These are phyloP conservation scores for Aspergillus affinis DNA, from an alignment of 495 filamentous ascomycete genomes.

Conservation along the genomic window DNA sequence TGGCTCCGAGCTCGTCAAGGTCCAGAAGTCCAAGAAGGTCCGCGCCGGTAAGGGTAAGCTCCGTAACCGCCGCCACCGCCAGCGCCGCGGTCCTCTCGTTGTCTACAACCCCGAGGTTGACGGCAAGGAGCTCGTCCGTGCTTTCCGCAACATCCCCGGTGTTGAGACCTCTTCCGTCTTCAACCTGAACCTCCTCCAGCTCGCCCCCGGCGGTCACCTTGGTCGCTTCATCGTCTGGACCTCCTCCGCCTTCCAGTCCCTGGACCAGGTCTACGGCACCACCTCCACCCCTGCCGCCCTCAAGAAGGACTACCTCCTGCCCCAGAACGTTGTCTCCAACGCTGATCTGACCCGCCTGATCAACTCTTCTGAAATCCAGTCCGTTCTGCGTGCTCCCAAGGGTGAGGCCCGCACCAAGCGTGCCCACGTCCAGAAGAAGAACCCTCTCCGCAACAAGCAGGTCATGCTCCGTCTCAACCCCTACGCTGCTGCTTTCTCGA, in stretches of 20 bases:
- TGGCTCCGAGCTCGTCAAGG: slow-evolving; percentile 86
- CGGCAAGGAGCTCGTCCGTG: slow-evolving; percentile 83
- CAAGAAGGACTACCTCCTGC: slow-evolving; percentile 98
- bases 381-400: slow-evolving; percentile 83
- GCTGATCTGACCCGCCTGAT: slow-evolving; percentile 93
- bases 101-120: slow-evolving; percentile 94
- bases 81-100: slow-evolving; percentile 94
- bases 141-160: slow-evolving; percentile 97
- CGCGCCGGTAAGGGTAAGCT: slow-evolving; percentile 98
- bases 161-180: slow-evolving; percentile 96
- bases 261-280: slow-evolving; percentile 93
- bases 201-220: slow-evolving; percentile 97
- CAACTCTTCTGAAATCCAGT: slow-evolving; percentile 98
- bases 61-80: slow-evolving; percentile 88
- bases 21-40: slow-evolving; percentile 87
- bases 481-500: slow-evolving; percentile 83
- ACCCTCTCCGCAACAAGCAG: slow-evolving; percentile 97
- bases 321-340: slow-evolving; percentile 82
- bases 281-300: slow-evolving; percentile 78
- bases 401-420: slow-evolving; percentile 91
- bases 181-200: slow-evolving; percentile 96
- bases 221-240: slow-evolving; percentile 99
- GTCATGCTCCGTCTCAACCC: slow-evolving; percentile 95
- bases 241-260: slow-evolving; percentile 90
- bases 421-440: slow-evolving; percentile 94